Conservation (phyloP, 2,329 filamentous ascomycete genomes). For the Verticillium tricorpus region DNA sequence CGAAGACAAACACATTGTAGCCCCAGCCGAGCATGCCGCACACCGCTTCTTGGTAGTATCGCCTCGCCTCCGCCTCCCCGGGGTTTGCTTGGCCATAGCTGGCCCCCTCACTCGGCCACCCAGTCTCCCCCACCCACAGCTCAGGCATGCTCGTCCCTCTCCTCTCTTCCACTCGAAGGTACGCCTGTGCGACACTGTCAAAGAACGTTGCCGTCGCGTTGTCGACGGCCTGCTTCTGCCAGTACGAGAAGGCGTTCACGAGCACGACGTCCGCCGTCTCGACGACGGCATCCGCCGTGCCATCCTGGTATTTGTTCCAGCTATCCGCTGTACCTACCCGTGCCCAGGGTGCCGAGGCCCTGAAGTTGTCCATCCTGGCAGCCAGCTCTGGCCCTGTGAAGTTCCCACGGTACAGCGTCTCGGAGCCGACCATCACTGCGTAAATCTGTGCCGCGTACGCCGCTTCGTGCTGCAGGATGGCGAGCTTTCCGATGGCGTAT, state of each 20-base stretch:
- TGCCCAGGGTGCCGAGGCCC: conserved; percentile 47
- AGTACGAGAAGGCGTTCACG: conserved; percentile 68
- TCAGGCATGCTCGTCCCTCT: conserved; percentile 50
- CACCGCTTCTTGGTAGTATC: conserved; percentile 58
- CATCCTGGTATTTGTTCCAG: conserved; percentile 69
- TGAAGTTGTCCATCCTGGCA: conserved; percentile 57
- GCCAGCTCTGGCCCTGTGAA: conserved; percentile 58
- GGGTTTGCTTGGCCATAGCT: conserved; percentile 59
- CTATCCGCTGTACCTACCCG: conserved; percentile 65
- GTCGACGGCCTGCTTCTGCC: conserved; percentile 57
- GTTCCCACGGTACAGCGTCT: conserved; percentile 65
- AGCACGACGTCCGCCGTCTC: conserved; percentile 55
- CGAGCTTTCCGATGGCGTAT: conserved; percentile 55
- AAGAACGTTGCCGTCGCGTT: conserved; percentile 58
- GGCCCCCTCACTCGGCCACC: conserved; percentile 61
- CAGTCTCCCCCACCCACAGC: conserved; percentile 65
- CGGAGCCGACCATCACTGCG: conserved; percentile 66
- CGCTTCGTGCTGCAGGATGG: conserved; percentile 34
- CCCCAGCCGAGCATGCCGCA: conserved; percentile 62
- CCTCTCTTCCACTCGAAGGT: conserved; percentile 54
- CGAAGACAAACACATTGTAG: conserved; percentile 68
- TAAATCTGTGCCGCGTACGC: conserved; percentile 56
- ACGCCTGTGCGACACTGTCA: conserved; percentile 61
- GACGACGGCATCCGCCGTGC: conserved; percentile 61
- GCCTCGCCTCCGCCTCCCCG: conserved; percentile 51